Evolutionary conservation across 2,329 filamentous ascomycete genomes (phyloP), one percentile per base, ranked within the genome.

Genomic region (Lizonia empirigonia): DNA sequence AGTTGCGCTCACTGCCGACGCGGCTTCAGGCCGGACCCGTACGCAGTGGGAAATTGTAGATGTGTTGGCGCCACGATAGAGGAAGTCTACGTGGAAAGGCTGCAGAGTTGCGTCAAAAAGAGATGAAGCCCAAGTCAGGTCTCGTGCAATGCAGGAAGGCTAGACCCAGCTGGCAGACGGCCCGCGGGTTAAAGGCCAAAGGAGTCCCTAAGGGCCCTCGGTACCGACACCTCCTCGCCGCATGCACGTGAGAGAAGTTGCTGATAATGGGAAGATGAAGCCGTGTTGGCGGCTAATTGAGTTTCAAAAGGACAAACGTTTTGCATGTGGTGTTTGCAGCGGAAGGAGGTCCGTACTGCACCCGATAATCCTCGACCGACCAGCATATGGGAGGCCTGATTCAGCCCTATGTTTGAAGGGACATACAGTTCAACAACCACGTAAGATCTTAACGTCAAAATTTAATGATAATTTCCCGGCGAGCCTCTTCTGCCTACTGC

Each of bases 141-240:
- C 67, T 69, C 63, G 67, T 69, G 63, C 58, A 64, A 39, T 61
- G 64, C 63, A 55, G 51, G 63, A 63, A 55, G 65, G 63, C 63
- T 68, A 67, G 59, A 53, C 45, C 50, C 22, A 34, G 53, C 30
- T 55, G 64, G 63, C 54, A 50, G 56, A 51, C 65, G 66, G 66
- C 58, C 66, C 66, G 66, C 55, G 42, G 49, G 37, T 32, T 45
- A 51, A 40, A 49, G 40, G 39, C 55, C n/a, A 10, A 10, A 37
- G 47, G 40, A n/a, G n/a, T n/a, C n/a, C 56, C 53, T 26, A 47
- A 20, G 22, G 24, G 19, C 18, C 41, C 49, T 50, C 27, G 32
- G 32, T 29, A 30, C 22, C 20, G 33, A 42, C 24, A 32, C 39
- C n/a, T n/a, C n/a, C n/a, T 46, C 36, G 39, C 47, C 44, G 40